Percentiles rank a stretch among this genome's conserved stretches.
These are phyloP conservation scores for Huntiella moniliformis DNA, from an alignment of 2,329 filamentous ascomycete species.

Conservation along the genomic window DNA sequence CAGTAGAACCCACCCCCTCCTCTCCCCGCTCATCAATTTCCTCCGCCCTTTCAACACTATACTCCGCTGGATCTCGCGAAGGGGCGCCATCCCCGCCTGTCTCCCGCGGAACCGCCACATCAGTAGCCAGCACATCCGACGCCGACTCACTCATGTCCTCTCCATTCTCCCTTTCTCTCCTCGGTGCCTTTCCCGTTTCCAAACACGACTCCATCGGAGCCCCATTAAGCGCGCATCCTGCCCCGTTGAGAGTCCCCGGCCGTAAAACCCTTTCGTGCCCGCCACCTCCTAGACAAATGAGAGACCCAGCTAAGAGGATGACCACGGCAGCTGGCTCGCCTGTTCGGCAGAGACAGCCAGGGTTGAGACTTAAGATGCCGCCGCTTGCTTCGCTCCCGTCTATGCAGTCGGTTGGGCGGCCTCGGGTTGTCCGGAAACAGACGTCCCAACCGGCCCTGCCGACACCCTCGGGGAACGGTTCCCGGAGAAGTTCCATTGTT, in stretches of 20 bases:
- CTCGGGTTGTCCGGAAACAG: background rate
- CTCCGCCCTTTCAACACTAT: slow-evolving; percentile 36
- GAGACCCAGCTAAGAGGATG: background rate
- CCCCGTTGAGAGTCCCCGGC: background rate
- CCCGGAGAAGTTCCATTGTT: background rate
- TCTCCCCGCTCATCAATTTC: slow-evolving; percentile 25
- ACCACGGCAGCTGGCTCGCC: slow-evolving; percentile 2
- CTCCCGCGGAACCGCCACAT: background rate
- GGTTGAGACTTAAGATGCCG: background rate
- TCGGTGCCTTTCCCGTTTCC: slow-evolving; percentile 8
- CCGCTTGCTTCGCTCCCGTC: slow-evolving; percentile 2
- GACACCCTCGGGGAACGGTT: background rate
- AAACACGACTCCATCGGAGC: slow-evolving; percentile 8
- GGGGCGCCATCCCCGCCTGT: slow-evolving; percentile 14
- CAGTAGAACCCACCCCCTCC: background rate
- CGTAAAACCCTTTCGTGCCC: slow-evolving; percentile 9
- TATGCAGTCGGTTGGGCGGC: background rate
- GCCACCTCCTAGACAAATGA: slow-evolving; percentile 1
- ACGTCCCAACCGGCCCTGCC: background rate
- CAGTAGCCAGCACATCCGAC: slow-evolving; percentile 6
- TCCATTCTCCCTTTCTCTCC: slow-evolving; percentile 2
- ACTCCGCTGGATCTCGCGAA: slow-evolving; percentile 33
- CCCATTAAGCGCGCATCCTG: background rate
- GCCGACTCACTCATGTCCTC: background rate
- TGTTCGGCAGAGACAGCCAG: slow-evolving; percentile 1